These are phyloP conservation scores for Yamadazyma epiphylla DNA, from an alignment of 1,139 yeast genomes.

Conservation along the genomic window DNA sequence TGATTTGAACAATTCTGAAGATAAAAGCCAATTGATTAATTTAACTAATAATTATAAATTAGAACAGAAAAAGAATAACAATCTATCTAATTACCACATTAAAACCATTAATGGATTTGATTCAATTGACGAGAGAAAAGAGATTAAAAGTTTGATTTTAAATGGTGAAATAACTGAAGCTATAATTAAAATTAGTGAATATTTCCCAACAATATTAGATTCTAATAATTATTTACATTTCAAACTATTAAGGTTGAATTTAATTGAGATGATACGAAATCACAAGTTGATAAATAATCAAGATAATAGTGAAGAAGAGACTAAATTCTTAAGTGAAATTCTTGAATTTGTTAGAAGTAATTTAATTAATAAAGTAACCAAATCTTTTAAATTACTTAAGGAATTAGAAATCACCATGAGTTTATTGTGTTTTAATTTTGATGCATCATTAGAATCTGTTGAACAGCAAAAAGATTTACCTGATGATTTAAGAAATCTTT, in stretches of 20 bases:
- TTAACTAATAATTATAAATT: conserved; percentile 2
- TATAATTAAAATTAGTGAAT: conserved; percentile 40
- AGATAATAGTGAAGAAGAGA: conserved; percentile 28
- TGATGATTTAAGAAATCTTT: conserved; percentile 43
- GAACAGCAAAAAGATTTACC: conserved; percentile 49
- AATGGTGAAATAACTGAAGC: conserved; percentile 49
- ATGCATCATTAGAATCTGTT: conserved; percentile 26
- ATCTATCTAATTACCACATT: no score
- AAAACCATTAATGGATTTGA: conserved; percentile 35
- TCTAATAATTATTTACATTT: conserved; percentile 58
- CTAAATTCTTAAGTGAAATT: conserved; percentile 50
- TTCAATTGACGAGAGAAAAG: conserved; percentile 45
- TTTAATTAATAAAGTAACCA: conserved; percentile 54
- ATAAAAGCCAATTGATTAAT: conserved; percentile 2
- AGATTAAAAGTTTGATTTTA: conserved; percentile 45
- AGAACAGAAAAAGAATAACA: conserved; percentile 3
- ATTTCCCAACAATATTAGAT: conserved; percentile 54
- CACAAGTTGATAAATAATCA: conserved; percentile 32
- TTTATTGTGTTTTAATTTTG: conserved; percentile 52
- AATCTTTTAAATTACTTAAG: conserved; percentile 47
- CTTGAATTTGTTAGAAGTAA: conserved; percentile 61
- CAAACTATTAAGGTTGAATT: conserved; percentile 53
- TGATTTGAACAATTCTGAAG: conserved; percentile 5
- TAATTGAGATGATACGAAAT: conserved; percentile 60
- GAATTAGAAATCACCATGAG: conserved; percentile 74